A percentile compares a stretch with the other conserved stretches of the same genome.
phyloP scores from a whole-genome alignment of 176 grass and related monocot genomes.

The Ampelocalamus luodianensis region DNA sequence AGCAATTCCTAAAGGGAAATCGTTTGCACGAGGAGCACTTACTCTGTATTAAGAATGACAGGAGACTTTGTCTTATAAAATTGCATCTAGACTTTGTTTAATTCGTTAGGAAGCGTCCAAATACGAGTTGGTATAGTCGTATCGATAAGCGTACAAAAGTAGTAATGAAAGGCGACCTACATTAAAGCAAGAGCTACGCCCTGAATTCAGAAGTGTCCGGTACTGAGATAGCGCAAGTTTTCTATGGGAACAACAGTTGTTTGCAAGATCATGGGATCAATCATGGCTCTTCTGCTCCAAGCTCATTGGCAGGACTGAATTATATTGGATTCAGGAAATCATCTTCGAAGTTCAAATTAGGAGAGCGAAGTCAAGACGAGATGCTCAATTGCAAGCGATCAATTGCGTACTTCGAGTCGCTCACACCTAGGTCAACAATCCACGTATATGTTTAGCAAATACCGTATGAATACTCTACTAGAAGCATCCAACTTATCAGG shows the following conservation, averaged over 20 bases:
- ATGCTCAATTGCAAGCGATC: neutral
- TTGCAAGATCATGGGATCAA: constrained; percentile 40
- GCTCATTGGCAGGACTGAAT: constrained; percentile 12
- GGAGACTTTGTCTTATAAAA: constrained; percentile 21
- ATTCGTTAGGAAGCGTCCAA: constrained; percentile 14
- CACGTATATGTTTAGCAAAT: neutral
- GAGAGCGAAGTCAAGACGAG: neutral
- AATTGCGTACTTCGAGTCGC: constrained; percentile 18
- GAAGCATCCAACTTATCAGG: constrained; percentile 30
- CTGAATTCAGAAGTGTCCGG: constrained; percentile 6
- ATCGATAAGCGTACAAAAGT: neutral
- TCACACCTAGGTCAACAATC: constrained; percentile 42
- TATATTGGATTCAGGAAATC: constrained; percentile 40
- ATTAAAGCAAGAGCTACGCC: constrained; percentile 3
- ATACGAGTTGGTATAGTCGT: neutral
- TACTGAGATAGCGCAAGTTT: neutral
- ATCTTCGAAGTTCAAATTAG: neutral
- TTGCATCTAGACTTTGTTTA: neutral
- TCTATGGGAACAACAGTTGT: neutral
- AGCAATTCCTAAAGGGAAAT: neutral
- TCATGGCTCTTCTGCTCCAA: neutral
- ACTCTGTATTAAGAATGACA: constrained; percentile 9
- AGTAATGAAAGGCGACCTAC: neutral
- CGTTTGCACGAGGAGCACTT: neutral
- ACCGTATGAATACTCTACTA: neutral